Evolutionary conservation across 2,329 filamentous ascomycete species (phyloP).

Genomic region (Metarhizium humberi): DNA sequence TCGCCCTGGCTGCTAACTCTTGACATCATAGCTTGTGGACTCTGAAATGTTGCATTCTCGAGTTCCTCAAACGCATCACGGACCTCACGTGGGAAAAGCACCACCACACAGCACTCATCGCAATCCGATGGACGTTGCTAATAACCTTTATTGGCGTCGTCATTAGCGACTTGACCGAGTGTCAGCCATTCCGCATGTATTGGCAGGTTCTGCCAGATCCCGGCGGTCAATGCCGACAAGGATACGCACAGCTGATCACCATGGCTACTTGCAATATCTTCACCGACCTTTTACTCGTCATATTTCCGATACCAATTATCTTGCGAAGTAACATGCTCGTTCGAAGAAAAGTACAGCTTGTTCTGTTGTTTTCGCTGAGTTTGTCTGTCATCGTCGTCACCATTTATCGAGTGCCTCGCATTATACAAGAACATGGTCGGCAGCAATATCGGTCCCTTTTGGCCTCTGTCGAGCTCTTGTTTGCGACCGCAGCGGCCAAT

Average conservation of each 20-base stretch:
- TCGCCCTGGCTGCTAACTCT: not conserved
- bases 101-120: conserved; percentile 60
- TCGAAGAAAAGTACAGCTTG: conserved; percentile 71
- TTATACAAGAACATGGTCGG: conserved; percentile 58
- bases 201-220: conserved; percentile 84
- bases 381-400: conserved; percentile 71
- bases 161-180: conserved; percentile 76
- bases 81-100: conserved; percentile 71
- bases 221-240: conserved; percentile 74
- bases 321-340: conserved; percentile 65
- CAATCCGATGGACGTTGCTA: conserved; percentile 65
- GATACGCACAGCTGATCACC: conserved; percentile 76
- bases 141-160: conserved; percentile 75
- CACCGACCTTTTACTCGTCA: conserved; percentile 78
- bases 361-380: conserved; percentile 77
- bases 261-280: conserved; percentile 85
- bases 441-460: conserved; percentile 85
- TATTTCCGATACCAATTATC: conserved; percentile 86
- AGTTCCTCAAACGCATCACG: conserved; percentile 83
- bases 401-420: conserved; percentile 69
- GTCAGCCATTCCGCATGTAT: conserved; percentile 64
- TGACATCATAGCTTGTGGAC: conserved; percentile 65
- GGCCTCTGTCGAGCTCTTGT: conserved; percentile 83
- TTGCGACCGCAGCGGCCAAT: conserved; percentile 81
- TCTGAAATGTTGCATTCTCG: conserved; percentile 80